Evolutionary conservation across 1,139 yeast species (phyloP).

Genomic region (Yamadazyma conglobata): DNA sequence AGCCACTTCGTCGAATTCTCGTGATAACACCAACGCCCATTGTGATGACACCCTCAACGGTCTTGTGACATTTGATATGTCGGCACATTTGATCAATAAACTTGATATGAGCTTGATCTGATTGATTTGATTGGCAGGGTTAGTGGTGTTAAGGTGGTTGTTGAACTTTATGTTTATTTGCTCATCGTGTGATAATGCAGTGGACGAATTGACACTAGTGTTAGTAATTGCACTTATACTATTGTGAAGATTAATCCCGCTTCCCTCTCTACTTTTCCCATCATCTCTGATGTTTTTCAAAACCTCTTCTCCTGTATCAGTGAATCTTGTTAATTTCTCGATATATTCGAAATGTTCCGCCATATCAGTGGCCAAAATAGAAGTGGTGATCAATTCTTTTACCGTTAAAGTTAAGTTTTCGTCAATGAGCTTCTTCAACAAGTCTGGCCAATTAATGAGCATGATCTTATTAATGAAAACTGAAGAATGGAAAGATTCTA

Average conservation of each 20-base stretch:
- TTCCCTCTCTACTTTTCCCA: too few species aligned
- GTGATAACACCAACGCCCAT: conserved; percentile 78
- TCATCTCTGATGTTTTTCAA: too few species aligned
- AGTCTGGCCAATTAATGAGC: conserved; percentile 60
- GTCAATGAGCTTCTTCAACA: conserved; percentile 24
- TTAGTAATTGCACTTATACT: background rate
- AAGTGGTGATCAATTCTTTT: conserved; percentile 35
- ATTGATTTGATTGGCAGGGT: conserved; percentile 16
- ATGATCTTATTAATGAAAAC: conserved; percentile 61
- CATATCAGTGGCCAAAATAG: conserved; percentile 91
- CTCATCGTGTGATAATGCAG: background rate
- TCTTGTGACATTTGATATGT: conserved; percentile 86
- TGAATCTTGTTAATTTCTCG: conserved; percentile 32
- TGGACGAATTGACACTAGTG: background rate
- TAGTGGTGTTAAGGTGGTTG: background rate
- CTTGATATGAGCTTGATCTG: conserved; percentile 53
- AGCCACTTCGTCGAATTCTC: conserved; percentile 73
- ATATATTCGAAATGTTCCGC: conserved; percentile 81
- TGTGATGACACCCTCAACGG: conserved; percentile 71
- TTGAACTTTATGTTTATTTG: background rate
- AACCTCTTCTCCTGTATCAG: too few species aligned
- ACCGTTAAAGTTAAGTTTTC: conserved; percentile 16
- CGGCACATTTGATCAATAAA: conserved; percentile 85
- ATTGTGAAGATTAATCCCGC: too few species aligned
- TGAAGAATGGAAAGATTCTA: conserved; percentile 83